These are phyloP conservation scores for Acarospora socialis DNA, from an alignment of 2,329 filamentous ascomycete genomes.

Conservation along the genomic window DNA sequence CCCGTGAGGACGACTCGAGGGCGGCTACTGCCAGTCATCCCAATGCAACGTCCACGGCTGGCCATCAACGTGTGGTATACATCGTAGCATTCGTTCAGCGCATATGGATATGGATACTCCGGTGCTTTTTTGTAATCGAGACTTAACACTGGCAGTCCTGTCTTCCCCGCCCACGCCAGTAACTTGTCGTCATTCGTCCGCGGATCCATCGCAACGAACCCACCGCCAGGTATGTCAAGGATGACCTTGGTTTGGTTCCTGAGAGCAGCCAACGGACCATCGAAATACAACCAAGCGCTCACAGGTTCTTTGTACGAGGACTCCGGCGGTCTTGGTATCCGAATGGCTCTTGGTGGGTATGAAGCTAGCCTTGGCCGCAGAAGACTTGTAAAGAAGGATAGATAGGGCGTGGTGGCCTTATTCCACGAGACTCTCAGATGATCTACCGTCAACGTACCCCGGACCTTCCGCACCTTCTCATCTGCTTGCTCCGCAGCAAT, in stretches of 20 bases:
- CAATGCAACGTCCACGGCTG: conserved; percentile 60
- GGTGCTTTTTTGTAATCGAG: conserved; percentile 83
- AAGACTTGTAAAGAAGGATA: conserved; percentile 56
- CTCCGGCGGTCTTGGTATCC: conserved; percentile 64
- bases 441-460: conserved; percentile 74
- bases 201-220: conserved; percentile 96
- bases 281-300: conserved; percentile 83
- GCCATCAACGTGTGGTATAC: conserved; percentile 62
- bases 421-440: conserved; percentile 92
- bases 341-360: conserved; percentile 67
- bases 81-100: conserved; percentile 76
- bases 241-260: conserved; percentile 64
- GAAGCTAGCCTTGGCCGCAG: conserved; percentile 65
- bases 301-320: conserved; percentile 78
- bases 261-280: conserved; percentile 67
- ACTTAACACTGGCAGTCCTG: conserved; percentile 76
- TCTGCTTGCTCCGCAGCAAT: conserved; percentile 87
- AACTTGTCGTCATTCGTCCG: conserved; percentile 87
- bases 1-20: conserved; percentile 62
- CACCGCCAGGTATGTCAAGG: conserved; percentile 82
- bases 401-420: conserved; percentile 78
- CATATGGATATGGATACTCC: conserved; percentile 73
- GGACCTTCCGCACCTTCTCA: conserved; percentile 86
- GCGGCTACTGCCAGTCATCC: conserved; percentile 49
- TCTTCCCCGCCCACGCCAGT: conserved; percentile 79